Base-by-base conservation (phyloP, 2,329 filamentous ascomycete genomes). In the Nigrograna mackinnonii region DNA sequence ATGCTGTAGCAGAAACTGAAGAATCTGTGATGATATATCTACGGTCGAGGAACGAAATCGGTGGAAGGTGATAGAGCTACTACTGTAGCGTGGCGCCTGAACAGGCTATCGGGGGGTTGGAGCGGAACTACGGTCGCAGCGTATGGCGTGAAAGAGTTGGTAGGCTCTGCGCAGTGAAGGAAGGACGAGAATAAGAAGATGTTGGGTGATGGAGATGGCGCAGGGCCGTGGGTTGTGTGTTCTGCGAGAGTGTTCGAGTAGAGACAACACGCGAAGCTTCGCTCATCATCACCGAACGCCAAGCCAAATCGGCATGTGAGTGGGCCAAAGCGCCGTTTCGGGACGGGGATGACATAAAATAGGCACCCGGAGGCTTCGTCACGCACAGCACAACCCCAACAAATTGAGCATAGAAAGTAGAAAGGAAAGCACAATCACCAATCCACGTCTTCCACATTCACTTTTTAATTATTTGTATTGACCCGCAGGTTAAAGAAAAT, bases 41-140 rank as follows among this genome's bases (percentile, higher is more conserved):
- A 17, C 31, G 31, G 22, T 12, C 17, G 34, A 47, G 46, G 55
- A 50, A 50, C 47, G 62, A 63, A 67, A 53, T 37, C 46, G 56
- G 57, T 64, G 51, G 64, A 67, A 67, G 60, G 50, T 50, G 57
- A 55, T 62, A 55, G 63, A 66, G 63, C 61, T n/a, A n/a, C n/a
- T n/a, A n/a, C n/a, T 66, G 54, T 48, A 55, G 49, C 45, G 64
- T 66, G 60, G 64, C 60, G 60, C 52, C 58, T 47, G 48, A 40
- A 54, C 46, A 50, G 54, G 55, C 45, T 52, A n/a, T n/a, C 50
- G 55, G 42, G 46, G 41, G 19, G 37, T 44, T 43, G 49, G 54
- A 50, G 47, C 39, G 41, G 46, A 30, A 22, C 36, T n/a, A n/a
- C n/a, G 24, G 35, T 43, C 28, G 19, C 36, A 32, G 38, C 35